phyloP scores from a whole-genome alignment of 2,329 filamentous ascomycete species.

The Xylaria digitata region DNA sequence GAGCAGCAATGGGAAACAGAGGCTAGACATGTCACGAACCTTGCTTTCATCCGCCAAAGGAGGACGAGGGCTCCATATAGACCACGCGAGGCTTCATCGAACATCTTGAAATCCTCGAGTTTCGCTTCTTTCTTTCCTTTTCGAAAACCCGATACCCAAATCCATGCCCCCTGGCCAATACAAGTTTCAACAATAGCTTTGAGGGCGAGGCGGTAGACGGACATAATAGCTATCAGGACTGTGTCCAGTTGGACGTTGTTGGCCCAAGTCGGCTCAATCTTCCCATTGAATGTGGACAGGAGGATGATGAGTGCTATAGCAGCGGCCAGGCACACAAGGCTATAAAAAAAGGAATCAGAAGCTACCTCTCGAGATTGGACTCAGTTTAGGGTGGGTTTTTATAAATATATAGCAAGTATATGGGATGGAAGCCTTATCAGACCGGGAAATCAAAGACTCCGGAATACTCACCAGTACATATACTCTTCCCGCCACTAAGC shows the following conservation, averaged over 20 bases:
- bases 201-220: slow-evolving; percentile 52
- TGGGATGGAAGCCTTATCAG: neutral
- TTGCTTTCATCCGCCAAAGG: slow-evolving; percentile 52
- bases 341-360: neutral
- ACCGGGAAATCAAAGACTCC: neutral
- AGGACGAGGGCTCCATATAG: slow-evolving; percentile 52
- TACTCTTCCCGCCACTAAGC: slow-evolving; percentile 55
- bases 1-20: neutral
- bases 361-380: neutral
- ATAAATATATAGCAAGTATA: neutral
- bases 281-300: slow-evolving; percentile 49
- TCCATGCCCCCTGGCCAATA: slow-evolving; percentile 55
- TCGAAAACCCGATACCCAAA: slow-evolving; percentile 54
- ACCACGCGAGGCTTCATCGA: slow-evolving; percentile 54
- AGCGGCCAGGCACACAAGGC: slow-evolving; percentile 46
- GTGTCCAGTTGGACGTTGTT: slow-evolving; percentile 51
- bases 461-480: slow-evolving; percentile 44
- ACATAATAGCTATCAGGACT: slow-evolving; percentile 54
- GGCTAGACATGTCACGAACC: slow-evolving; percentile 41
- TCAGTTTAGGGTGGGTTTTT: neutral
- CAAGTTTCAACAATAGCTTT: slow-evolving; percentile 52
- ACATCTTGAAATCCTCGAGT: slow-evolving; percentile 54
- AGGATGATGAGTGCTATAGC: slow-evolving; percentile 47
- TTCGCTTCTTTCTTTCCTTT: slow-evolving; percentile 49
- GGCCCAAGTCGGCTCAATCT: slow-evolving; percentile 48